A percentile compares a stretch with the other conserved stretches of the same genome.
Evolutionary conservation across 108 stramenopile species (phyloP).

Genomic region (Pseudonitzschia pungens): DNA sequence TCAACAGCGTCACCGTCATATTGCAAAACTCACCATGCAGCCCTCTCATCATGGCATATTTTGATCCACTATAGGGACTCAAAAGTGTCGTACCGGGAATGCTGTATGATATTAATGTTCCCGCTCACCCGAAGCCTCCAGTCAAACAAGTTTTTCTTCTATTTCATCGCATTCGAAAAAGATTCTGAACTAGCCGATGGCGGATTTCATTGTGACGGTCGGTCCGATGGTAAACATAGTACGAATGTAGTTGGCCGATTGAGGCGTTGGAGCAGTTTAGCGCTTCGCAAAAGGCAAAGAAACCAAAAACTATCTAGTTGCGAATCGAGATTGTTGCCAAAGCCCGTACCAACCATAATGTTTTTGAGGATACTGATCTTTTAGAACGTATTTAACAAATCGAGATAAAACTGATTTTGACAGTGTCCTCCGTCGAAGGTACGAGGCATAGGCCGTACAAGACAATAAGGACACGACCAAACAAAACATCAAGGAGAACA

Average conservation of each 20-base stretch:
- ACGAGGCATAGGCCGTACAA: not conserved
- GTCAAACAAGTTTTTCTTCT: slow-evolving; percentile 29
- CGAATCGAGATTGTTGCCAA: slow-evolving; percentile 34
- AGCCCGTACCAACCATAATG: not conserved
- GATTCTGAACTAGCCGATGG: slow-evolving; percentile 54
- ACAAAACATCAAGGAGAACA: not conserved
- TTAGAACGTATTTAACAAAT: slow-evolving; percentile 27
- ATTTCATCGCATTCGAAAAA: slow-evolving; percentile 44
- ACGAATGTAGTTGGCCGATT: slow-evolving; percentile 42
- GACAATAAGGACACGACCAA: not conserved
- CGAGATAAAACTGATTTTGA: slow-evolving; percentile 40
- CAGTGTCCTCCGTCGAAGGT: not conserved
- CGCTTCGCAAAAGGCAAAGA: slow-evolving; percentile 47
- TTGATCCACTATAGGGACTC: slow-evolving; percentile 47
- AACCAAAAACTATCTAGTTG: slow-evolving; percentile 23
- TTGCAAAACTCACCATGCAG: too few relatives aligned
- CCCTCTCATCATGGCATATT: slow-evolving; percentile 40
- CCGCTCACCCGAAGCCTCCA: slow-evolving; percentile 39
- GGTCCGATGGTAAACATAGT: slow-evolving; percentile 36
- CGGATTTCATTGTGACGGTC: slow-evolving; percentile 53
- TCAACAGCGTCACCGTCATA: too few relatives aligned
- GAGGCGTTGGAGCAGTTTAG: slow-evolving; percentile 60
- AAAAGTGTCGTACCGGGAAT: slow-evolving; percentile 51
- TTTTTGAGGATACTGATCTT: slow-evolving; percentile 6
- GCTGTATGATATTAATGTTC: slow-evolving; percentile 40